Evolutionary conservation across 306 rosid species (phyloP).

Genomic region (Fragaria ananassa): DNA sequence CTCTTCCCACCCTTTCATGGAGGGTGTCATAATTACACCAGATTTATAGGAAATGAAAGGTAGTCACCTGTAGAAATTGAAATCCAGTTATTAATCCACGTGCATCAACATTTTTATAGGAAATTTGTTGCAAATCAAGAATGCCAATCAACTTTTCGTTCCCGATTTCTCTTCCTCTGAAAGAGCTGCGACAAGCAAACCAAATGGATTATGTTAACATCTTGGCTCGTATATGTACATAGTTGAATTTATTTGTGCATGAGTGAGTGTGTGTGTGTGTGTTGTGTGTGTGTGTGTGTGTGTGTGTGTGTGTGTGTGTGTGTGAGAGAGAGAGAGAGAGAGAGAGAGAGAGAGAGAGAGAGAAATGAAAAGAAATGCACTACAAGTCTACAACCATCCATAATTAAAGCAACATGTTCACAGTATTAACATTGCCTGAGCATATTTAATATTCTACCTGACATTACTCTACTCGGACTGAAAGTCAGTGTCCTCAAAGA

Average conservation of each 20-base stretch:
- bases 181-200: constrained; percentile 48
- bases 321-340: background rate
- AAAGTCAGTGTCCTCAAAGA: background rate
- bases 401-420: background rate
- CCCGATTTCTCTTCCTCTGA: constrained; percentile 73
- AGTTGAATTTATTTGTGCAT: background rate
- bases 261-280: background rate
- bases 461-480: background rate
- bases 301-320: background rate
- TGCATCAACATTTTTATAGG: constrained; percentile 65
- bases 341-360: background rate
- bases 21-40: background rate
- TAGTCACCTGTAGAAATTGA: constrained; percentile 76
- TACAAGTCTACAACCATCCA: background rate
- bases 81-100: constrained; percentile 84
- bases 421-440: background rate
- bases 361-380: background rate
- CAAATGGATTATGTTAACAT: constrained; percentile 9
- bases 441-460: too few species aligned
- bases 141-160: constrained; percentile 72
- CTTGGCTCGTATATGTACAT: background rate
- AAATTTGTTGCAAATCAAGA: constrained; percentile 64
- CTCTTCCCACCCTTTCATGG: background rate
- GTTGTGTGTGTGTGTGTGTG: background rate
- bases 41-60: background rate